Evolutionary conservation across 108 stramenopile genomes (phyloP).

Genomic region (Nitzschia sp.): DNA sequence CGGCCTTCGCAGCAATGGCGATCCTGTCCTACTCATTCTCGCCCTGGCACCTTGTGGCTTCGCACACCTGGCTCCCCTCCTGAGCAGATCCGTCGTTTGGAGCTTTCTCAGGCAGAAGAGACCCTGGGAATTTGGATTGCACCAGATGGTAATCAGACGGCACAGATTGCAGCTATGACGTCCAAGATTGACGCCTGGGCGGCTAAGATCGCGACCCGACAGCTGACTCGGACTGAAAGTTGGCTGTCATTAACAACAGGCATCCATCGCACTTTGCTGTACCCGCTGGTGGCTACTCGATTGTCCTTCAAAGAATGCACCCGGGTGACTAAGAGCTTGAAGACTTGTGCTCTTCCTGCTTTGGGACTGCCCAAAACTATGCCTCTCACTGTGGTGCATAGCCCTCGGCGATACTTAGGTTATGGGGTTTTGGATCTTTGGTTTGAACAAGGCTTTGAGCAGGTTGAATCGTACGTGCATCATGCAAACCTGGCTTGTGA

Average conservation of each 20-base stretch:
- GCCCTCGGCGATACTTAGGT: neutral
- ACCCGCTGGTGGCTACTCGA: neutral
- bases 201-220: too few relatives aligned
- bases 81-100: too few relatives aligned
- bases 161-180: neutral
- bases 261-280: too few relatives aligned
- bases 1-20: too few relatives aligned
- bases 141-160: neutral
- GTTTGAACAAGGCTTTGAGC: neutral
- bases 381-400: neutral
- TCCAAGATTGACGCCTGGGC: neutral
- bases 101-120: neutral
- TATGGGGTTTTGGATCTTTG: neutral
- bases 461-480: neutral
- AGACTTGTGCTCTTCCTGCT: neutral
- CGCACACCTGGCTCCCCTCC: too few relatives aligned
- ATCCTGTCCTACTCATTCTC: too few relatives aligned
- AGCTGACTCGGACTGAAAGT: too few relatives aligned
- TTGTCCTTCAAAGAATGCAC: neutral
- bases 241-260: too few relatives aligned
- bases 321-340: too few relatives aligned
- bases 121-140: neutral
- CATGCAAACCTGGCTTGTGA: neutral
- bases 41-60: too few relatives aligned
- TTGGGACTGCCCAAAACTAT: neutral